Evolutionary conservation across 75 land plant species (phyloP), one percentile per base, ranked within the genome.

Genomic region (Chamaecyparis obtusa): DNA sequence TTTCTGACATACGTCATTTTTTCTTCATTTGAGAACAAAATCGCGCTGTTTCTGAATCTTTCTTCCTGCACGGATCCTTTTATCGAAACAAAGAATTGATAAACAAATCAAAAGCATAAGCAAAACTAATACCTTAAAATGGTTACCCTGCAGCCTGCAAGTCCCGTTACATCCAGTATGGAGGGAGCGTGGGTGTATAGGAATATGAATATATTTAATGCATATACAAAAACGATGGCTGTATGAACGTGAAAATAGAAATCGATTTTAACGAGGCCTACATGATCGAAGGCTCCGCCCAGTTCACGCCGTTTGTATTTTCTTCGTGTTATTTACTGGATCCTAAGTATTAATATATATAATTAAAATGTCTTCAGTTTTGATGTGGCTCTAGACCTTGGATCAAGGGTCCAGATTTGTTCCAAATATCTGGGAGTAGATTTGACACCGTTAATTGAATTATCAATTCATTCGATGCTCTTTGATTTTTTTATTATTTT

Each of bases 201-300:
- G 27, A 78, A 78, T 41, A 78, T 39, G 81, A 78, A 64, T 5
- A 64, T 64, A 64, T 64, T 64, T 24, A 64, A 24, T 64, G n/a
- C 5, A 0, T 51, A 11, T 1, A 9, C 0, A 11, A 11, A 51
- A 51, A 51, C 15, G 54, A 7, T 48, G 49, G 49, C 27, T 60
- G 6, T 60, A 60, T 5, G 67, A 3, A 60, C 1, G 5, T 64
- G 24, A 64, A 80, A 43, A 81, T 1, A 80, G 1, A 10, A 8
- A 19, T 81, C 51, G 83, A 46, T 46, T 9, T 46, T 81, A 27
- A 46, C 83, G 48, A 81, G 46, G 83, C 83, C 69, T 30, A 27
- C 5, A 27, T 44, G 33, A 43, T 81, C 24, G 83, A 27, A 81
- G 9, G 33, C 83, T 81, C 83, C 83, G 83, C 83, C 83, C 83